Evolutionary conservation across 192 early-diverging fungal species (phyloP).

Genomic region (Blastocladiella britannica): DNA sequence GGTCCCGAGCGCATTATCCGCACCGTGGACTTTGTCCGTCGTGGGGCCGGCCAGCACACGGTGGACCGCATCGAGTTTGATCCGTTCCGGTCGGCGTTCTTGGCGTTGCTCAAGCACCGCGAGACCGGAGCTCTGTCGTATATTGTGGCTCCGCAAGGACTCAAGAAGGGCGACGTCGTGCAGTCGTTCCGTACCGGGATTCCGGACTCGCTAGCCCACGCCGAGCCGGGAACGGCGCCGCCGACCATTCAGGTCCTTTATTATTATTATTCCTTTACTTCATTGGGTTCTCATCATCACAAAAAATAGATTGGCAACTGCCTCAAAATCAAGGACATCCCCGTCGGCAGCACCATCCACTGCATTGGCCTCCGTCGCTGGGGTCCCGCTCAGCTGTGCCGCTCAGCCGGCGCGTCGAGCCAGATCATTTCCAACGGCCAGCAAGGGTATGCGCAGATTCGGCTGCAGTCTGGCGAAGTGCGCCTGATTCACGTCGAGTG

Average conservation of each 20-base stretch:
- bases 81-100: constrained; percentile 69
- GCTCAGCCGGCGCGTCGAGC: constrained; percentile 71
- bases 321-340: constrained; percentile 70
- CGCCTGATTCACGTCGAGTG: constrained; percentile 62
- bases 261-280: no score
- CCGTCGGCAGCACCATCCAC: constrained; percentile 75
- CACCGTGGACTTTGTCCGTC: constrained; percentile 67
- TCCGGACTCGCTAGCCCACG: constrained; percentile 10
- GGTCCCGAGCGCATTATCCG: constrained; percentile 76
- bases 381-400: constrained; percentile 52
- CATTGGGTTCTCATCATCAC: no score
- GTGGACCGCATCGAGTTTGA: constrained; percentile 89
- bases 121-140: constrained; percentile 59
- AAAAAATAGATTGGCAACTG: no score
- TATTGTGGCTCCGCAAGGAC: constrained; percentile 57
- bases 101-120: constrained; percentile 63
- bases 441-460: constrained; percentile 62
- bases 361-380: constrained; percentile 57
- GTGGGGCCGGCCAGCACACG: constrained; percentile 44
- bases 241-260: constrained; percentile 38
- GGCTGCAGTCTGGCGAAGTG: constrained; percentile 68
- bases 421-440: constrained; percentile 59
- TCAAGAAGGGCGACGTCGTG: constrained; percentile 55
- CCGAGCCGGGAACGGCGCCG: constrained; percentile 11
- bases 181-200: constrained; percentile 26